These are phyloP conservation scores for Vaccinium darrowii DNA, from an alignment of 148 eudicot species.

Conservation along the genomic window DNA sequence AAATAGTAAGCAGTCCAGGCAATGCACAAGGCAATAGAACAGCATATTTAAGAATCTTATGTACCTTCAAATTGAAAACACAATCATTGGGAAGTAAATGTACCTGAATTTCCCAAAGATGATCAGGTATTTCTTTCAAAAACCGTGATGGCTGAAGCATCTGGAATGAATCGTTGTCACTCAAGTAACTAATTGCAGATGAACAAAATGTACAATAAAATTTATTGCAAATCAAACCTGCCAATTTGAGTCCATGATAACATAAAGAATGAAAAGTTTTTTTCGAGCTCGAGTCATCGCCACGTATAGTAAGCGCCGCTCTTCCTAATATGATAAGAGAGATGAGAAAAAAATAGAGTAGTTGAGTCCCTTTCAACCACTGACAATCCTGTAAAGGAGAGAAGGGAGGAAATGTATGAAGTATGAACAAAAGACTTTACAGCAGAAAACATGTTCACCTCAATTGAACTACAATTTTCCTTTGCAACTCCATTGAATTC, in stretches of 20 bases:
- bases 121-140: slow-evolving; percentile 75
- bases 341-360: background rate
- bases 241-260: slow-evolving; percentile 84
- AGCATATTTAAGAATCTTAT: background rate
- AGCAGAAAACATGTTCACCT: slow-evolving; percentile 46
- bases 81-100: slow-evolving; percentile 11
- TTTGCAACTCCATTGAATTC: slow-evolving; percentile 67
- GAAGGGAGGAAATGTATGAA: background rate
- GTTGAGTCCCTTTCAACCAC: background rate
- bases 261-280: slow-evolving; percentile 71
- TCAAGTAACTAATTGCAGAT: background rate
- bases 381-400: background rate
- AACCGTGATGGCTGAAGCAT: slow-evolving; percentile 94
- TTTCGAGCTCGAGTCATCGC: slow-evolving; percentile 98
- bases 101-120: slow-evolving; percentile 67
- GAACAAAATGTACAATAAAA: slow-evolving; percentile 12
- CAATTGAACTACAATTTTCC: slow-evolving; percentile 57
- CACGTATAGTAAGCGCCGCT: slow-evolving; percentile 82
- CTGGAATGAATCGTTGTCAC: slow-evolving; percentile 36
- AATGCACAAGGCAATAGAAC: slow-evolving; percentile 1
- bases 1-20: slow-evolving; percentile 2
- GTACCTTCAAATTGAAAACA: background rate
- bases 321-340: slow-evolving; percentile 52
- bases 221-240: slow-evolving; percentile 49
- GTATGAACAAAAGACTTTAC: background rate